Conservation (phyloP, 768 basidiomycete species). For the Trametes cinnabarina region DNA sequence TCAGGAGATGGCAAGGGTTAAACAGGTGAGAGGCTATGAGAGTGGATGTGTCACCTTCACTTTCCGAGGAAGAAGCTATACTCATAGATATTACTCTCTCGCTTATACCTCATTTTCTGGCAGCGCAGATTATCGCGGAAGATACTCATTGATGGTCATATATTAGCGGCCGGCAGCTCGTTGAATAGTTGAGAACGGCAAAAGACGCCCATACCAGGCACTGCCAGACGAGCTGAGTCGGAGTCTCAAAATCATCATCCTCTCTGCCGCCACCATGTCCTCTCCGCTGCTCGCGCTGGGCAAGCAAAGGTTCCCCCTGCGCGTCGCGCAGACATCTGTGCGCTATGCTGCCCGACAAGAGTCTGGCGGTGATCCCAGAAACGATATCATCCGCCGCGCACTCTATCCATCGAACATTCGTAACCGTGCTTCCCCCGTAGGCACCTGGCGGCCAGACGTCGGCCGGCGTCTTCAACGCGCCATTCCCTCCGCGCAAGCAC, state of each 20-base stretch:
- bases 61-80: no score
- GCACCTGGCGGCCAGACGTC: constrained; percentile 82
- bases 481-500: constrained; percentile 86
- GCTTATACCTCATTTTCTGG: no score
- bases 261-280: constrained; percentile 36
- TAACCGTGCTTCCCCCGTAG: constrained; percentile 70
- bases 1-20: no score
- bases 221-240: not conserved
- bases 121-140: no score
- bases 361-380: constrained; percentile 52
- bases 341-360: constrained; percentile 42
- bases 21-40: no score
- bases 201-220: not conserved
- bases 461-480: constrained; percentile 72
- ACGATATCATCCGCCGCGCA: constrained; percentile 71
- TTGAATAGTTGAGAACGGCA: no score
- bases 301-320: constrained; percentile 34
- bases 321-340: constrained; percentile 35
- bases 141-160: no score
- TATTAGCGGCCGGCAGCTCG: no score
- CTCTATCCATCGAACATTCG: constrained; percentile 80
- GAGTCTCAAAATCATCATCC: constrained; percentile 9
- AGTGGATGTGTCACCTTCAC: no score
- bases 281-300: constrained; percentile 38
- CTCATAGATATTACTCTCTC: no score